phyloP scores from a whole-genome alignment of 139 green algal genomes.

The Zygnema cylindricum region DNA sequence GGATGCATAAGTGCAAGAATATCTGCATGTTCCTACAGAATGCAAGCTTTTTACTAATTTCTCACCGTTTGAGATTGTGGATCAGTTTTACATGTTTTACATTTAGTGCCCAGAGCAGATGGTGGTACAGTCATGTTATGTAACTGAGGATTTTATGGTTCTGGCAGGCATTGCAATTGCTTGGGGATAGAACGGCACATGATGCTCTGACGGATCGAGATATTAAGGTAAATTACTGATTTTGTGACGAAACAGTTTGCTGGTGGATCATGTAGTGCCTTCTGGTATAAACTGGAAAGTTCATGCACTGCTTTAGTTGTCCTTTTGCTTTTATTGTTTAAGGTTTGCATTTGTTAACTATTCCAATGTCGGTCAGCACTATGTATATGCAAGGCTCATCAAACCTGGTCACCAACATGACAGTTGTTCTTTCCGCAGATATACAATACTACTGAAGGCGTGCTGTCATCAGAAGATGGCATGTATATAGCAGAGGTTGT shows the following conservation, averaged over 20 bases:
- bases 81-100: too few relatives aligned
- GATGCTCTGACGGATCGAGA: slow-evolving; percentile 49
- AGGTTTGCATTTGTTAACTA: not conserved
- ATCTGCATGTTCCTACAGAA: too few relatives aligned
- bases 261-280: too few relatives aligned
- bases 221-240: slow-evolving; percentile 52
- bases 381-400: too few relatives aligned
- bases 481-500: slow-evolving; percentile 59
- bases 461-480: slow-evolving; percentile 53
- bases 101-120: not conserved
- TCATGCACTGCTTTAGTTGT: too few relatives aligned
- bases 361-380: too few relatives aligned
- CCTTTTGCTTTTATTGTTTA: not conserved
- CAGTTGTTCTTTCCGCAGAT: slow-evolving; percentile 35
- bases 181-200: slow-evolving; percentile 40
- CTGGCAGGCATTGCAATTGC: slow-evolving; percentile 34
- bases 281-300: too few relatives aligned
- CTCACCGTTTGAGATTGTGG: too few relatives aligned
- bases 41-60: too few relatives aligned
- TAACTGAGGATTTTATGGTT: not conserved
- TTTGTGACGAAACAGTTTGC: too few relatives aligned
- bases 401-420: too few relatives aligned
- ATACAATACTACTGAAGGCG: slow-evolving; percentile 51
- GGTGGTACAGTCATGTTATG: not conserved
- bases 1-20: too few relatives aligned